Conservation (phyloP, 495 filamentous ascomycete species). For the Neurospora sp. region DNA sequence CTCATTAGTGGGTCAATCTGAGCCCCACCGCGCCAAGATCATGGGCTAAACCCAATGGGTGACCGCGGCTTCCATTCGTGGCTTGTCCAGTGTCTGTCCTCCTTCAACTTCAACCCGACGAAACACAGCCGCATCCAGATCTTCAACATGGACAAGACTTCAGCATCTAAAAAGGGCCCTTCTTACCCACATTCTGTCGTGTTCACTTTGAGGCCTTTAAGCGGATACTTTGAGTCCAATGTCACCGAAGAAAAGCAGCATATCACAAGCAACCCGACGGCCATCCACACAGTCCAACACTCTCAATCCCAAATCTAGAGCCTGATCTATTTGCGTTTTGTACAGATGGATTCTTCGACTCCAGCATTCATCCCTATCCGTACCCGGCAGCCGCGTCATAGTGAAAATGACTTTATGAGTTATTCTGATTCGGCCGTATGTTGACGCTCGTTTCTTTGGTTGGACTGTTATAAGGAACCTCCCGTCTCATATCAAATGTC, state of each 20-base stretch:
- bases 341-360: neutral
- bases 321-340: neutral
- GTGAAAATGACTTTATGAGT: constrained; percentile 32
- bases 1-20: neutral
- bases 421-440: constrained; percentile 39
- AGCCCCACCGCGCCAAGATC: neutral
- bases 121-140: neutral
- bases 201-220: neutral
- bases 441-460: constrained; percentile 1
- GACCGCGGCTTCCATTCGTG: too few relatives aligned
- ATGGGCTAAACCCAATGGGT: constrained; percentile 21
- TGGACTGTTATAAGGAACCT: neutral
- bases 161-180: neutral
- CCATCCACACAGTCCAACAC: neutral
- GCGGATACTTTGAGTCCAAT: neutral
- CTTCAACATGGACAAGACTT: neutral
- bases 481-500: neutral
- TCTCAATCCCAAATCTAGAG: neutral
- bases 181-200: neutral
- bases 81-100: too few relatives aligned
- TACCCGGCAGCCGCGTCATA: constrained; percentile 26
- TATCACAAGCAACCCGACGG: neutral
- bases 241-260: neutral
- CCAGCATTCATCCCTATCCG: constrained; percentile 35
- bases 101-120: neutral